Evolutionary conservation across 2,329 filamentous ascomycete species (phyloP).

Genomic region (Aspergillus neotritici): DNA sequence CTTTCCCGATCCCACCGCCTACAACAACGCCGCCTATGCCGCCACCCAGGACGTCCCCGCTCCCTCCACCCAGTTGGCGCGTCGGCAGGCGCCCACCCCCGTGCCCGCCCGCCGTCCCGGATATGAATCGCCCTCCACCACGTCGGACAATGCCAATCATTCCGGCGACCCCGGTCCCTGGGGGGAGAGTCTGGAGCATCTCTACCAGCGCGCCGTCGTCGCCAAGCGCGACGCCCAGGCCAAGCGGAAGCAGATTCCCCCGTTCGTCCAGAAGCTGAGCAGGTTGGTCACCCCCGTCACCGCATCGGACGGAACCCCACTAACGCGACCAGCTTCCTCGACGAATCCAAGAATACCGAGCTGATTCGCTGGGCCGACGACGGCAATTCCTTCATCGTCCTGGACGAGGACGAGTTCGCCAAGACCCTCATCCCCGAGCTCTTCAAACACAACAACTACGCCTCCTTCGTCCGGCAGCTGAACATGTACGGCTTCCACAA

Average conservation of each 20-base stretch:
- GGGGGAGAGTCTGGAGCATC: constrained; percentile 64
- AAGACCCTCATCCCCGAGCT: constrained; percentile 67
- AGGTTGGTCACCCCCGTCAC: constrained; percentile 58
- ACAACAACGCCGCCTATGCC: constrained; percentile 22
- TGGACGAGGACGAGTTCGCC: constrained; percentile 88
- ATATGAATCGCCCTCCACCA: constrained; percentile 32
- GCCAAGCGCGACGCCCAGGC: constrained; percentile 83
- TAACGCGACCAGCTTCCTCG: constrained; percentile 67
- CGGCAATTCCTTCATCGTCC: constrained; percentile 90
- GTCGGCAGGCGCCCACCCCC: constrained; percentile 36
- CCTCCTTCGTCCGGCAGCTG: constrained; percentile 68
- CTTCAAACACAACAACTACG: constrained; percentile 76
- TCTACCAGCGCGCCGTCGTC: constrained; percentile 72
- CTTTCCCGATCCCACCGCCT: constrained; percentile 39
- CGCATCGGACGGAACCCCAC: not conserved
- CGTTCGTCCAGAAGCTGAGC: constrained; percentile 96
- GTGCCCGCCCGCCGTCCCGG: constrained; percentile 33
- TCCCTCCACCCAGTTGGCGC: constrained; percentile 45
- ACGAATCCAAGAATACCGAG: constrained; percentile 87
- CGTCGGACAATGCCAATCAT: constrained; percentile 24
- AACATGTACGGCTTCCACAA: constrained; percentile 63
- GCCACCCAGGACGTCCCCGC: constrained; percentile 48
- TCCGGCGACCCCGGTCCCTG: constrained; percentile 37
- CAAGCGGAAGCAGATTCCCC: constrained; percentile 92
- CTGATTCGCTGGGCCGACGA: constrained; percentile 96